A percentile compares a stretch with the other conserved stretches of the same genome.
These are phyloP conservation scores for Colletotrichum sublineola DNA, from an alignment of 2,329 filamentous ascomycete species.

Conservation along the genomic window DNA sequence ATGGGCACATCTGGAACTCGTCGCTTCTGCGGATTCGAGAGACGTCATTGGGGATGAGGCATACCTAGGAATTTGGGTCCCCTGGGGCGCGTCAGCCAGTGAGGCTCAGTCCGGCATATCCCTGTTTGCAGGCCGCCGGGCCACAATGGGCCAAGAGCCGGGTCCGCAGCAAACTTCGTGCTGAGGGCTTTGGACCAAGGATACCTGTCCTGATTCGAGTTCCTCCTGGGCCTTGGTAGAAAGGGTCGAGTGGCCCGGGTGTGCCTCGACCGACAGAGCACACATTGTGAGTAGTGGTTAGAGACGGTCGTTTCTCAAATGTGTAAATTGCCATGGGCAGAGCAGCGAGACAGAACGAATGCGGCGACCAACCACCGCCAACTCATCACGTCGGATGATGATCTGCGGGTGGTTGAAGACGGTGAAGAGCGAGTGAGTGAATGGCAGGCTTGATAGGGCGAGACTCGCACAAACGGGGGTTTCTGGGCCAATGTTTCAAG, in stretches of 20 bases:
- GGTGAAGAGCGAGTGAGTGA: not conserved
- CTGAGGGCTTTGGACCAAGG: not conserved
- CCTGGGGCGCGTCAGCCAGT: constrained; percentile 36
- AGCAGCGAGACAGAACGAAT: not conserved
- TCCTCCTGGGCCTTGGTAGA: not conserved
- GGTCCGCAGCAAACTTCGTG: not conserved
- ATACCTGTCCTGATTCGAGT: not conserved
- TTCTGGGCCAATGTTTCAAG: too few relatives aligned
- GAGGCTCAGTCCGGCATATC: constrained; percentile 41
- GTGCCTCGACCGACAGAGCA: too few relatives aligned
- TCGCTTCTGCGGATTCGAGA: not conserved
- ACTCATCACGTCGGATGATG: not conserved
- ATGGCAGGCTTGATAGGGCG: not conserved
- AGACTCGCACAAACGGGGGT: not conserved
- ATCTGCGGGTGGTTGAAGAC: not conserved
- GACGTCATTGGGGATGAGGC: constrained; percentile 20
- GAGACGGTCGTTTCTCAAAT: not conserved
- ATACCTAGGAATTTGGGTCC: not conserved
- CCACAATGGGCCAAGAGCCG: not conserved
- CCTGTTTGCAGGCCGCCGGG: constrained; percentile 16
- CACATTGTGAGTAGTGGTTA: not conserved
- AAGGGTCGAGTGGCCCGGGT: too few relatives aligned
- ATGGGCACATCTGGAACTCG: not conserved
- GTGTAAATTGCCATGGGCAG: not conserved
- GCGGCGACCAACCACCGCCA: constrained; percentile 8